Base-by-base conservation (phyloP, 768 basidiomycete species). In the Russula olivacea region DNA sequence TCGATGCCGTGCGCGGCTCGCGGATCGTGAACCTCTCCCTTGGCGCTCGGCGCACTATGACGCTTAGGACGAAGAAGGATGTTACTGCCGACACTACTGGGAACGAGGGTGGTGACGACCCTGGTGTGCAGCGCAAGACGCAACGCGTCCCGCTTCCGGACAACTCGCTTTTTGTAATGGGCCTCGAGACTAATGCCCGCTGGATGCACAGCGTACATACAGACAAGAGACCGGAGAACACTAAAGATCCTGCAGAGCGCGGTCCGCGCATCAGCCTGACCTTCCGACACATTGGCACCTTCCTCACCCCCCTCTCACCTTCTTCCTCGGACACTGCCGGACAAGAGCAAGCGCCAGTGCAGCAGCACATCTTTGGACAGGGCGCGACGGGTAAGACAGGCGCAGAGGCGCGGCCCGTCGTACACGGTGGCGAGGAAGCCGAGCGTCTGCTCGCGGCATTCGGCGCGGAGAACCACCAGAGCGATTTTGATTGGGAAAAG, bases 161-260 rank as follows among this genome's bases (percentile, higher is more conserved):
- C 68, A 91, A 89, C 71, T 90, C 88, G 5, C 85, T 92, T 80
- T 91, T 93, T 71, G 84, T 90, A 62, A 77, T 92, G 76, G 89
- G 89, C 1, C 79, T 83, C 5, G 77, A 79, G 58, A 91, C 90
- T 53, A 93, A 93, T 68, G 76, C 76, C 58, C 79, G 78, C 61
- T 92, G 89, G 87, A 74, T 91, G 58, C 91, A 93, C 69, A 83
- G 82, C 47, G 88, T 93, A 66, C 82, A 84, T 63, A 83, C 83
- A 58, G 90, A 92, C 74, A 91, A 88, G 65, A 85, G 91, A 1
- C 81, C 82, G 4, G 62, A 78, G 3, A 62, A 70, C 7, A 70
- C 73, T 3, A 92, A 91, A 72, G 90, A 93, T 74, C 79, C 72
- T 34, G 74, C 75, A 48, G 76, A 80, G 68, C 70, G 75, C 19